These are phyloP conservation scores for Thalassiosira mediterranea DNA, from an alignment of 352 stramenopile genomes.

Conservation along the genomic window DNA sequence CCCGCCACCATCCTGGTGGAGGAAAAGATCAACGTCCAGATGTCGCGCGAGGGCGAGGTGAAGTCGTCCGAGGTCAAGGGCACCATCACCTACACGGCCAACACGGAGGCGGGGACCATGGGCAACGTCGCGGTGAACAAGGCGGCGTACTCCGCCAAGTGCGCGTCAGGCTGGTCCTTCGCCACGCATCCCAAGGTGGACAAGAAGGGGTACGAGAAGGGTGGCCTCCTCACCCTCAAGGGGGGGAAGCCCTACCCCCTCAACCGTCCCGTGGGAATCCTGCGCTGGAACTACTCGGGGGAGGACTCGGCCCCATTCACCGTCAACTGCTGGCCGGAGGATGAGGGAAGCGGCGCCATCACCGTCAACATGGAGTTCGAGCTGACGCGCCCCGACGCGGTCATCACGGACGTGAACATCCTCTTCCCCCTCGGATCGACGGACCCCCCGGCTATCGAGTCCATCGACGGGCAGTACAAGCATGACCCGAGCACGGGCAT, in stretches of 20 bases:
- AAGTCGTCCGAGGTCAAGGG: conserved; percentile 88
- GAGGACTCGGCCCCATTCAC: conserved; percentile 86
- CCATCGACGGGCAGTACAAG: conserved; percentile 85
- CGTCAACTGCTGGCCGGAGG: conserved; percentile 90
- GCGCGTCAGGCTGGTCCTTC: conserved; percentile 79
- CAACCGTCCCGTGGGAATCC: conserved; percentile 82
- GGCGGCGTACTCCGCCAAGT: conserved; percentile 49
- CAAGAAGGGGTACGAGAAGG: conserved; percentile 85
- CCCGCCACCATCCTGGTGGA: conserved; percentile 83
- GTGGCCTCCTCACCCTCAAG: conserved; percentile 85
- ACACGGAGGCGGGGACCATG: conserved; percentile 81
- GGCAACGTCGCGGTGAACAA: conserved; percentile 85
- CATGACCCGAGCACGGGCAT: conserved; percentile 84
- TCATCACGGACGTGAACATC: conserved; percentile 88
- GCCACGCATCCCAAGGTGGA: conserved; percentile 89
- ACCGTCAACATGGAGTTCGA: conserved; percentile 90
- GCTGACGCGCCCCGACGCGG: conserved; percentile 73
- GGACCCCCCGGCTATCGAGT: conserved; percentile 79
- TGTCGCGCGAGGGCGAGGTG: conserved; percentile 86
- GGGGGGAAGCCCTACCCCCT: conserved; percentile 83
- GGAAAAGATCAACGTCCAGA: conserved; percentile 83
- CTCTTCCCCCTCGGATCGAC: conserved; percentile 85
- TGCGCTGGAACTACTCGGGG: conserved; percentile 86
- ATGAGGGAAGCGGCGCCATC: conserved; percentile 85
- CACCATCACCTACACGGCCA: conserved; percentile 87